phyloP scores from a whole-genome alignment of 805 yeast species.

The Candida montana region DNA sequence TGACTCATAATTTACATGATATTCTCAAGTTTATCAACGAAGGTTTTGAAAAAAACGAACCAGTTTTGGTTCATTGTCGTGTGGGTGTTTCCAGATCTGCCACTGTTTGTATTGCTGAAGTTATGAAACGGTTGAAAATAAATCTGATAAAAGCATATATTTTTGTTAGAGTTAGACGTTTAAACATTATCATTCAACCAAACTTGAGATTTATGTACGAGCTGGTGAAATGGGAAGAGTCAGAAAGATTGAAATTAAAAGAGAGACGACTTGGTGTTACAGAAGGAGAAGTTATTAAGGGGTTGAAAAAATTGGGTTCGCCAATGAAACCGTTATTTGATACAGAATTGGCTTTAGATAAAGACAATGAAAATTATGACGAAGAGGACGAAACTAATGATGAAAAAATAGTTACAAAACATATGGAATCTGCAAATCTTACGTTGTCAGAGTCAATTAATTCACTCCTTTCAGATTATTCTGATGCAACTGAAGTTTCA shows the following conservation, averaged over 20 bases:
- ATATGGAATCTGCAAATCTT: background rate
- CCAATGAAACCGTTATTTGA: slow-evolving; percentile 5
- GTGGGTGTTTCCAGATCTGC: slow-evolving; percentile 96
- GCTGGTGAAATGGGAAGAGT: slow-evolving; percentile 62
- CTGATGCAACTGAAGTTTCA: slow-evolving; percentile 5
- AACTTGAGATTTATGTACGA: slow-evolving; percentile 90
- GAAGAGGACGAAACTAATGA: slow-evolving; percentile 7
- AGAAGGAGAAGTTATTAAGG: background rate
- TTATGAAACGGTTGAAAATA: slow-evolving; percentile 69
- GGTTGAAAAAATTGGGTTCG: slow-evolving; percentile 1
- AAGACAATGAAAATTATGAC: background rate
- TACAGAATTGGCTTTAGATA: background rate
- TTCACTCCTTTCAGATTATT: slow-evolving; percentile 8
- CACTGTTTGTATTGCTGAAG: slow-evolving; percentile 92
- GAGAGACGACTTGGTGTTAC: background rate
- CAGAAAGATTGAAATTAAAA: slow-evolving; percentile 13
- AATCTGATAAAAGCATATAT: slow-evolving; percentile 76
- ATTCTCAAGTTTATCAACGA: slow-evolving; percentile 64
- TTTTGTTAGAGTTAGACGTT: slow-evolving; percentile 81
- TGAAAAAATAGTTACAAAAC: background rate
- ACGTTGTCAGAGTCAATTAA: slow-evolving; percentile 10
- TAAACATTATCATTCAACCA: slow-evolving; percentile 92
- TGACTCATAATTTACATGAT: slow-evolving; percentile 54
- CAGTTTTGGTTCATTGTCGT: slow-evolving; percentile 82
- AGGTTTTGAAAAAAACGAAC: slow-evolving; percentile 38